phyloP scores from a whole-genome alignment of 768 basidiomycete species.

The Lentinula edodes region DNA sequence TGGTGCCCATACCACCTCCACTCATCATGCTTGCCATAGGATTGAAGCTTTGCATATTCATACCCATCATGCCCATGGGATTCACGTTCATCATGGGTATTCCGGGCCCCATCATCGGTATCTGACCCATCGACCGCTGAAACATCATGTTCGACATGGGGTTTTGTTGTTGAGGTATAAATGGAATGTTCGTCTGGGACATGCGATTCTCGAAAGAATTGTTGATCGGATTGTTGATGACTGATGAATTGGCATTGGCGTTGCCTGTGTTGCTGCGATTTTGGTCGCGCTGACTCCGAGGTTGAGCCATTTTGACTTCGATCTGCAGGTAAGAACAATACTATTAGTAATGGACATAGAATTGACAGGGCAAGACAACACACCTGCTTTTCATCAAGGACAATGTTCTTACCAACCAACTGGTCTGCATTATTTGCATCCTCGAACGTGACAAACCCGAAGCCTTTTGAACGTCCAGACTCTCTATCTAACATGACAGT shows the following conservation, averaged over 20 bases:
- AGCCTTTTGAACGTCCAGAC: constrained; percentile 70
- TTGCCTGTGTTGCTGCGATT: constrained; percentile 25
- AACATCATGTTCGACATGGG: constrained; percentile 41
- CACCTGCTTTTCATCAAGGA: constrained; percentile 75
- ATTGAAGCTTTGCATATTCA: constrained; percentile 32
- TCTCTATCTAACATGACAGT: constrained; percentile 86
- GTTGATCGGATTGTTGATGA: constrained; percentile 10
- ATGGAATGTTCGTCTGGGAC: constrained; percentile 25
- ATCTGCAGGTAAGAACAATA: constrained; percentile 39
- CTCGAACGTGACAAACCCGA: constrained; percentile 82
- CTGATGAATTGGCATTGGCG: constrained; percentile 19
- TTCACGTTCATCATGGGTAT: constrained; percentile 39
- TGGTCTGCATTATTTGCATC: constrained; percentile 59
- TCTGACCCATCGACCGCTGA: constrained; percentile 40
- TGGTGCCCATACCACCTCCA: constrained; percentile 11
- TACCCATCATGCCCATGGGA: constrained; percentile 45
- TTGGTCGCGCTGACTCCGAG: constrained; percentile 58
- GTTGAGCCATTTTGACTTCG: constrained; percentile 79
- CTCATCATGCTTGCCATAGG: constrained; percentile 27
- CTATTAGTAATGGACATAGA: background rate
- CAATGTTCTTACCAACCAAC: constrained; percentile 58
- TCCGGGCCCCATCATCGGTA: constrained; percentile 35
- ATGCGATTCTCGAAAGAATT: constrained; percentile 27
- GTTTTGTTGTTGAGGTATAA: constrained; percentile 30
- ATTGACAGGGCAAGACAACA: constrained; percentile 12